A percentile compares a stretch with the other conserved stretches of the same genome.
Conservation (phyloP, 1,284 basidiomycete species). For the Sanguinoderma infundibulare region DNA sequence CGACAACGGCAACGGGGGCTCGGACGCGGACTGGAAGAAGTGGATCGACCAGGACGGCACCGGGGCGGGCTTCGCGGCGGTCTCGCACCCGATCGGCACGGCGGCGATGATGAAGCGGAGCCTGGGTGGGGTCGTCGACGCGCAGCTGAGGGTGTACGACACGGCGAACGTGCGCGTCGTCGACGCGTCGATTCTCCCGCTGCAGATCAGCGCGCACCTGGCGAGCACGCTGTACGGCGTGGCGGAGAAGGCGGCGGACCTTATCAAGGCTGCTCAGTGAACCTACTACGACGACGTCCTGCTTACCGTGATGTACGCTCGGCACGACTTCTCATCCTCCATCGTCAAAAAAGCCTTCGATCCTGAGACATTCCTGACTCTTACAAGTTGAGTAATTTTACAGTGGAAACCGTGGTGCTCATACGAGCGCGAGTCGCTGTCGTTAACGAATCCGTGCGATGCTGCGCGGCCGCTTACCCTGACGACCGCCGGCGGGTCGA, state of each 20-base stretch:
- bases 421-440: too few relatives aligned
- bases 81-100: conserved; percentile 65
- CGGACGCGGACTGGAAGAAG: conserved; percentile 47
- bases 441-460: too few relatives aligned
- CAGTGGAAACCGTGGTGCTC: too few relatives aligned
- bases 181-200: conserved; percentile 36
- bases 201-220: conserved; percentile 34
- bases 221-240: conserved; percentile 32
- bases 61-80: conserved; percentile 40
- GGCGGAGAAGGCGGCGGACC: conserved; percentile 37
- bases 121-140: conserved; percentile 54
- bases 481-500: too few relatives aligned
- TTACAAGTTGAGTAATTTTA: too few relatives aligned
- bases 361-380: too few relatives aligned
- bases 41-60: conserved; percentile 43
- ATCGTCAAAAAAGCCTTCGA: too few relatives aligned
- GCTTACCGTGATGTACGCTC: too few relatives aligned
- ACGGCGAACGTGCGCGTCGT: conserved; percentile 37
- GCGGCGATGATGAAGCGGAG: conserved; percentile 62
- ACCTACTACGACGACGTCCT: too few relatives aligned
- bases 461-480: too few relatives aligned
- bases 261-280: conserved; percentile 28
- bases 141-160: conserved; percentile 39
- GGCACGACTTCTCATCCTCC: too few relatives aligned
- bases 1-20: conserved; percentile 44